phyloP scores from a whole-genome alignment of 2,329 filamentous ascomycete species.

The Nigrospora oryzae region DNA sequence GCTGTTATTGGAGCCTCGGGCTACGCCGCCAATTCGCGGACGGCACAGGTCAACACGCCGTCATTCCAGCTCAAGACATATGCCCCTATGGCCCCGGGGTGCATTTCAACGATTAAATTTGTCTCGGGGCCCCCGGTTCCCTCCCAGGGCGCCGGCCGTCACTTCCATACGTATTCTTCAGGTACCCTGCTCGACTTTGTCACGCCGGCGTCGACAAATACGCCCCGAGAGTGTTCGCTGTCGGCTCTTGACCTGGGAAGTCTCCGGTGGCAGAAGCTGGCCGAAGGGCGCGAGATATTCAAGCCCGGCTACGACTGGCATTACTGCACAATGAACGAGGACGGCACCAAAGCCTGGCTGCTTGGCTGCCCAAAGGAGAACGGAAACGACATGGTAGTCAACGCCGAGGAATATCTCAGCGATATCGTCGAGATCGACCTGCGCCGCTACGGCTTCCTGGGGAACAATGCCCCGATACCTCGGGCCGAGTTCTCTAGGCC shows the following conservation, averaged over 20 bases:
- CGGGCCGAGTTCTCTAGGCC: constrained; percentile 39
- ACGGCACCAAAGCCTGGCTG: constrained; percentile 93
- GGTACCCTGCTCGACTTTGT: constrained; percentile 90
- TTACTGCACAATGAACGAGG: constrained; percentile 92
- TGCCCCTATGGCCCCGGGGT: constrained; percentile 76
- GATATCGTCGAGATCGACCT: constrained; percentile 93
- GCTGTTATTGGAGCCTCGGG: constrained; percentile 50
- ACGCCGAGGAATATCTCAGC: constrained; percentile 84
- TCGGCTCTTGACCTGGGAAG: constrained; percentile 82
- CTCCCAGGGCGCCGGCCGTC: constrained; percentile 80
- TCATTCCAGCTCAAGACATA: constrained; percentile 63
- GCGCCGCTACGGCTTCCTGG: constrained; percentile 81
- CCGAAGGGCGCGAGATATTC: constrained; percentile 91
- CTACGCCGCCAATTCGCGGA: constrained; percentile 60
- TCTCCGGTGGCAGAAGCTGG: constrained; percentile 88
- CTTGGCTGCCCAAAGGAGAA: constrained; percentile 82
- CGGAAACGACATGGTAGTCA: constrained; percentile 57
- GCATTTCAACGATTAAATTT: constrained; percentile 86
- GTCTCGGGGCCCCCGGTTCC: constrained; percentile 80
- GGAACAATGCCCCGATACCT: constrained; percentile 61
- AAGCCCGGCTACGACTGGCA: constrained; percentile 92
- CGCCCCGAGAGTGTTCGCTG: constrained; percentile 78
- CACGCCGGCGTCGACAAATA: constrained; percentile 82
- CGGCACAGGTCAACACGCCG: constrained; percentile 57
- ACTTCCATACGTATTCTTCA: constrained; percentile 93